Conservation (phyloP, 1,139 yeast genomes). For the Arxiozyma bovina region DNA sequence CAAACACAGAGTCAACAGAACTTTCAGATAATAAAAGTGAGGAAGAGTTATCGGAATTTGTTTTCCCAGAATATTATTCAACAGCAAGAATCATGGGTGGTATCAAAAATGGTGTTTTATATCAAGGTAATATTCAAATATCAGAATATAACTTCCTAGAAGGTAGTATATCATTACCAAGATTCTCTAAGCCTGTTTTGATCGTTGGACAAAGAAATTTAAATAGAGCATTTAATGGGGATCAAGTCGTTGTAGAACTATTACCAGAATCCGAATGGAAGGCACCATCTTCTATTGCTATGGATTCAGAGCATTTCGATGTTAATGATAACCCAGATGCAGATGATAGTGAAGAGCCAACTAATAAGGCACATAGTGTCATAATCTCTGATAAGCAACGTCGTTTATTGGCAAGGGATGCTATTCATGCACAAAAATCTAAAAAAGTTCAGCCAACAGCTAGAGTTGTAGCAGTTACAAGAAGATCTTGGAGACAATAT, state of each 20-base stretch:
- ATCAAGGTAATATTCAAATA: conserved; percentile 74
- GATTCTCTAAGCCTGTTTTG: conserved; percentile 74
- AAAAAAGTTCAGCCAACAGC: conserved; percentile 78
- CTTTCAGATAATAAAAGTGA: conserved; percentile 14
- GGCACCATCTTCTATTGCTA: conserved; percentile 66
- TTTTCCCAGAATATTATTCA: conserved; percentile 71
- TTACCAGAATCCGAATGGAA: conserved; percentile 85
- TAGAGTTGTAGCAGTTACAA: conserved; percentile 74
- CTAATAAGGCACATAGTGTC: conserved; percentile 21
- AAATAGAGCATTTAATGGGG: conserved; percentile 89
- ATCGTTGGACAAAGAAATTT: conserved; percentile 75
- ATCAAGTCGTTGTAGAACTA: conserved; percentile 81
- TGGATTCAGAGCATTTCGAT: conserved; percentile 63
- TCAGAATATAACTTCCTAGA: conserved; percentile 84
- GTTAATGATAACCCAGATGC: conserved; percentile 55
- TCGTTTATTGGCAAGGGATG: conserved; percentile 65
- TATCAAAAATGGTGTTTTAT: conserved; percentile 72
- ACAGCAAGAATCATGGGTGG: conserved; percentile 86
- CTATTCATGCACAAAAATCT: conserved; percentile 50
- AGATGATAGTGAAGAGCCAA: conserved; percentile 39
- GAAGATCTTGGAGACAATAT: conserved; percentile 92
- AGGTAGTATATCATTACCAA: conserved; percentile 67
- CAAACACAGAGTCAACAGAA: conserved; percentile 39
- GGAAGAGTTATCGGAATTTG: conserved; percentile 40
- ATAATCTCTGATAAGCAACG: conserved; percentile 71